phyloP scores from a whole-genome alignment of 2,329 filamentous ascomycete species.

The Penicillium sp. region DNA sequence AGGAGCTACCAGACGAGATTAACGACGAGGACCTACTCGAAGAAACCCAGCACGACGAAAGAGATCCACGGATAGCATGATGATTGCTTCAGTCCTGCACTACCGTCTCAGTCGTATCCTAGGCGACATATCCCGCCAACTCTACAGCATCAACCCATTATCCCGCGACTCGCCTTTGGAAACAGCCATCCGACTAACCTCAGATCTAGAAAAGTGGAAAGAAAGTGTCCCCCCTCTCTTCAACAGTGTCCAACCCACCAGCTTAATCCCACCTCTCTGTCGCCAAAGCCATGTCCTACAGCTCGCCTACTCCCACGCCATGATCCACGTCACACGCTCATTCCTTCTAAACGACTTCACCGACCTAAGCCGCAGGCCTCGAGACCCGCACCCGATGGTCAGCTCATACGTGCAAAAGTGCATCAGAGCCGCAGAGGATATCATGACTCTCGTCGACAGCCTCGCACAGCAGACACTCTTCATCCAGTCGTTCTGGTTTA shows the following conservation, averaged over 20 bases:
- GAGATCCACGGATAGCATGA: slow-evolving; percentile 37
- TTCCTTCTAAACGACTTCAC: slow-evolving; percentile 37
- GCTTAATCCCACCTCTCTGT: slow-evolving; percentile 36
- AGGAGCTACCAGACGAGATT: slow-evolving; percentile 52
- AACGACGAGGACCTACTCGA: slow-evolving; percentile 55
- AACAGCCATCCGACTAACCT: slow-evolving; percentile 32
- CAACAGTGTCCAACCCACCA: slow-evolving; percentile 34
- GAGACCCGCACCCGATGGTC: slow-evolving; percentile 29
- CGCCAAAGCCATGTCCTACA: slow-evolving; percentile 39
- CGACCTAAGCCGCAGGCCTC: slow-evolving; percentile 30
- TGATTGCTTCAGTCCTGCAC: slow-evolving; percentile 38
- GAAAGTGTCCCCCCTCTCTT: slow-evolving; percentile 33
- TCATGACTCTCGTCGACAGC: slow-evolving; percentile 34
- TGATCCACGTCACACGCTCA: slow-evolving; percentile 37
- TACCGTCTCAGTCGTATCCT: slow-evolving; percentile 49
- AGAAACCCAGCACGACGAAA: slow-evolving; percentile 34
- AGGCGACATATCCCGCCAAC: slow-evolving; percentile 45
- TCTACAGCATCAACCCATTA: slow-evolving; percentile 34
- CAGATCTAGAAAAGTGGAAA: slow-evolving; percentile 37
- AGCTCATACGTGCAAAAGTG: slow-evolving; percentile 41
- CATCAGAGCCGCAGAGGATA: slow-evolving; percentile 41
- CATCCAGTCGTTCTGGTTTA: slow-evolving; percentile 42
- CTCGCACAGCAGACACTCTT: slow-evolving; percentile 35
- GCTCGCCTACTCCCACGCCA: slow-evolving; percentile 37
- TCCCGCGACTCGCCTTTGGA: slow-evolving; percentile 30